phyloP scores from a whole-genome alignment of 2,329 filamentous ascomycete species.

The Aspergillus japonicus region DNA sequence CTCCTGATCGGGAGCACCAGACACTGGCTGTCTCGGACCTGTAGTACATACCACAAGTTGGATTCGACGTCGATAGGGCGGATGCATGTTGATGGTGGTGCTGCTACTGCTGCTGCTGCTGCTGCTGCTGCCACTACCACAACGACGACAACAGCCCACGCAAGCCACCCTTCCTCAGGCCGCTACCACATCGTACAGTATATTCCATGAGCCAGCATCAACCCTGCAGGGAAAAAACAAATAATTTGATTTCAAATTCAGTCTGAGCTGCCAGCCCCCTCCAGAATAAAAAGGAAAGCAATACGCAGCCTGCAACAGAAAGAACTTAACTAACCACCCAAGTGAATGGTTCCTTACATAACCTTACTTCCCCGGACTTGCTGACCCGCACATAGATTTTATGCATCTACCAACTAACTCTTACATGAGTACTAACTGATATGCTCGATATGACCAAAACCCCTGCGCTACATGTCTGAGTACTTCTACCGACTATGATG shows the following conservation, averaged over 20 bases:
- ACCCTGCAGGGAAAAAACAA: background rate
- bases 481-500: background rate
- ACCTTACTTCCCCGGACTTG: constrained; percentile 4
- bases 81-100: no score
- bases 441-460: background rate
- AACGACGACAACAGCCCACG: background rate
- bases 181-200: background rate
- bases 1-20: background rate
- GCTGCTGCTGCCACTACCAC: background rate
- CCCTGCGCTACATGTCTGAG: background rate
- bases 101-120: no score
- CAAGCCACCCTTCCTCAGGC: background rate
- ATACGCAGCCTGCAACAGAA: background rate
- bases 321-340: background rate
- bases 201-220: background rate
- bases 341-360: constrained; percentile 8
- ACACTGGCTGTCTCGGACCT: background rate
- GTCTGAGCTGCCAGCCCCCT: background rate
- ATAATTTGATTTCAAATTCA: background rate
- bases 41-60: background rate
- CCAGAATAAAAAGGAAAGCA: background rate
- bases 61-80: no score
- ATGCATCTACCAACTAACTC: background rate
- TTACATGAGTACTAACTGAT: background rate
- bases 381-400: background rate